A percentile compares a stretch with the other conserved stretches of the same genome.
phyloP scores from a whole-genome alignment of 345 rosid species.

The Acer campestre region DNA sequence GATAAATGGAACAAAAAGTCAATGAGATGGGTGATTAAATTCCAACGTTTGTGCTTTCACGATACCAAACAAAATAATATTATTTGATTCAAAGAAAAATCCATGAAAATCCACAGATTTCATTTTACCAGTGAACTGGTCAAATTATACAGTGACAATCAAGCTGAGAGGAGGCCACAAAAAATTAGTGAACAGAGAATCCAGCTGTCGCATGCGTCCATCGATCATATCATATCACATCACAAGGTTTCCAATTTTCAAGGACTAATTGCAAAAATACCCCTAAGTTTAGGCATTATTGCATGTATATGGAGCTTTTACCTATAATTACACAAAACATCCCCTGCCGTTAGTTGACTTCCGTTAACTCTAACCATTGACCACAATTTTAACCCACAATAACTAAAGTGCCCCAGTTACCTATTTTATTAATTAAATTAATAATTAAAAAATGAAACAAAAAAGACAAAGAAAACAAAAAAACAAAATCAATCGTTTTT shows the following conservation, averaged over 20 bases:
- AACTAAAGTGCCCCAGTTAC: too few species aligned
- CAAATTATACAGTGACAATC: not conserved
- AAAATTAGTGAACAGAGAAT: not conserved
- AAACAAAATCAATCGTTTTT: too few species aligned
- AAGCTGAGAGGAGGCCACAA: not conserved
- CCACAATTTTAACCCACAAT: too few species aligned
- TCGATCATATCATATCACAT: not conserved
- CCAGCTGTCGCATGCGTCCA: not conserved
- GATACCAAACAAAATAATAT: not conserved
- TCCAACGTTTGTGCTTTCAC: constrained; percentile 19
- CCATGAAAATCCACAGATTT: not conserved
- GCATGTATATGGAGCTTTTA: too few species aligned
- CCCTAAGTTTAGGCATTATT: too few species aligned
- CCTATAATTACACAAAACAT: too few species aligned
- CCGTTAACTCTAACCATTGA: too few species aligned
- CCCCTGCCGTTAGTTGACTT: too few species aligned
- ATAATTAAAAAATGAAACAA: too few species aligned
- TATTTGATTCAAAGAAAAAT: not conserved
- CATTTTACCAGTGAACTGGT: not conserved
- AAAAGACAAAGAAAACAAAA: too few species aligned
- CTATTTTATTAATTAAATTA: too few species aligned
- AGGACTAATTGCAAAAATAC: too few species aligned
- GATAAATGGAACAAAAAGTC: constrained; percentile 15
- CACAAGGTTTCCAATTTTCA: not conserved
- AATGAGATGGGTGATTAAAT: constrained; percentile 19